These are phyloP conservation scores for Apophysomyces sp. DNA, from an alignment of 371 early-diverging fungal species.

Conservation along the genomic window DNA sequence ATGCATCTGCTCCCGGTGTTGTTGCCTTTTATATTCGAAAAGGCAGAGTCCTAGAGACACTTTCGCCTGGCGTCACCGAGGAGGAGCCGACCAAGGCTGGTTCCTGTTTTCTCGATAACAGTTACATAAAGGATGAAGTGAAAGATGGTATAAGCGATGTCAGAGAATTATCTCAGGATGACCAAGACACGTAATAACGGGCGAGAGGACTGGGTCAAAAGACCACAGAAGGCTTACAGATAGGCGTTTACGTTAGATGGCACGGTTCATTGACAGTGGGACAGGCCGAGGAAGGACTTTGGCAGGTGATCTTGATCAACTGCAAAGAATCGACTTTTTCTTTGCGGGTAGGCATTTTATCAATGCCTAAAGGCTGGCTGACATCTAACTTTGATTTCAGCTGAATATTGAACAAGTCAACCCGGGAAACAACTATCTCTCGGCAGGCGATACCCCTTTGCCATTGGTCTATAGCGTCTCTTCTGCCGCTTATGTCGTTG, in stretches of 20 bases:
- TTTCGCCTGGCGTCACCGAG: not conserved
- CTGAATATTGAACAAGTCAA: slow-evolving; percentile 46
- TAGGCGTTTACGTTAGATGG: slow-evolving; percentile 16
- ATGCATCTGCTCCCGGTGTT: slow-evolving; percentile 15
- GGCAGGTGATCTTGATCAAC: slow-evolving; percentile 49
- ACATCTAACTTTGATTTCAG: slow-evolving; percentile 16
- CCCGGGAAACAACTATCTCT: slow-evolving; percentile 49
- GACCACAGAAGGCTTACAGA: not conserved
- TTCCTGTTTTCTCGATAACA: slow-evolving; percentile 30
- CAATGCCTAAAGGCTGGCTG: not conserved
- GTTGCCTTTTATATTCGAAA: slow-evolving; percentile 40
- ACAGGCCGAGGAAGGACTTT: slow-evolving; percentile 42
- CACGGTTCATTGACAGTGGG: slow-evolving; percentile 22
- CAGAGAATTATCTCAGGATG: slow-evolving; percentile 8
- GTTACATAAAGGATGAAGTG: slow-evolving; percentile 28
- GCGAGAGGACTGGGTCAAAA: not conserved
- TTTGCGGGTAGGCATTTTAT: slow-evolving; percentile 26
- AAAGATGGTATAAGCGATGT: slow-evolving; percentile 27
- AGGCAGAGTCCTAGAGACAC: slow-evolving; percentile 17
- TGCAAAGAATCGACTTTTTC: slow-evolving; percentile 44
- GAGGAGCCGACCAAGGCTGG: not conserved
- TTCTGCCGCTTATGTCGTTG: slow-evolving; percentile 34
- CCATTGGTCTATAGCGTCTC: slow-evolving; percentile 45
- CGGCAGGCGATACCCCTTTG: slow-evolving; percentile 57
- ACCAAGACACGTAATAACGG: not conserved